Evolutionary conservation across 176 grass and related monocot species (phyloP).

Genomic region (Dactylis glomerata): DNA sequence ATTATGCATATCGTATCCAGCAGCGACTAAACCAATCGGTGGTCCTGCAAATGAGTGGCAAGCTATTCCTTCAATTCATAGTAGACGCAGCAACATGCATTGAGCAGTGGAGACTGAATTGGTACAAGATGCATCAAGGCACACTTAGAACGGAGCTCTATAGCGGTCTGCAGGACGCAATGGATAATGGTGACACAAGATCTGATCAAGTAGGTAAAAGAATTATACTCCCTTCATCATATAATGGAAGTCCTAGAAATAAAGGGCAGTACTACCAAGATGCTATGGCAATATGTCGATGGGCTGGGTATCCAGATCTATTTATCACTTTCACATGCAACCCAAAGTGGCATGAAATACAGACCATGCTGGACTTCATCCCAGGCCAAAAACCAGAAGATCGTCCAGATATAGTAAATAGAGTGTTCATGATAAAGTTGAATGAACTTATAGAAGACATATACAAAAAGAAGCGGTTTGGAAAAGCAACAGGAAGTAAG

Average conservation of each 20-base stretch:
- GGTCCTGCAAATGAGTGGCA: not conserved
- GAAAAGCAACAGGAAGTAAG: not conserved
- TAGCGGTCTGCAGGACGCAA: not conserved
- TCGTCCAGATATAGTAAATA: too few species aligned
- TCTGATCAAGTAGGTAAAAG: not conserved
- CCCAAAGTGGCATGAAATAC: too few species aligned
- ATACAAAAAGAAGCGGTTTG: not conserved
- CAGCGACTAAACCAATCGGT: not conserved
- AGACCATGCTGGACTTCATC: too few species aligned
- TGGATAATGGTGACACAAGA: not conserved
- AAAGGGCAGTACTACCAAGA: not conserved
- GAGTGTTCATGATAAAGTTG: too few species aligned
- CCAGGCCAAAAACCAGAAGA: too few species aligned
- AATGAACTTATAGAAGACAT: too few species aligned
- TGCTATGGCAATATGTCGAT: too few species aligned
- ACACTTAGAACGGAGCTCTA: not conserved
- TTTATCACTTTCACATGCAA: too few species aligned
- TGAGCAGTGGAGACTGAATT: not conserved
- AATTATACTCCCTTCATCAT: not conserved
- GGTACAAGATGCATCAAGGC: not conserved
- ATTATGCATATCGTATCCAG: constrained; percentile 27
- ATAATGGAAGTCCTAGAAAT: not conserved
- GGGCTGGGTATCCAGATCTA: too few species aligned
- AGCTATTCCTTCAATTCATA: not conserved
- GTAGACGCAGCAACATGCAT: not conserved